These are phyloP conservation scores for Emydomyces testavorans DNA, from an alignment of 2,329 filamentous ascomycete genomes.

Conservation along the genomic window DNA sequence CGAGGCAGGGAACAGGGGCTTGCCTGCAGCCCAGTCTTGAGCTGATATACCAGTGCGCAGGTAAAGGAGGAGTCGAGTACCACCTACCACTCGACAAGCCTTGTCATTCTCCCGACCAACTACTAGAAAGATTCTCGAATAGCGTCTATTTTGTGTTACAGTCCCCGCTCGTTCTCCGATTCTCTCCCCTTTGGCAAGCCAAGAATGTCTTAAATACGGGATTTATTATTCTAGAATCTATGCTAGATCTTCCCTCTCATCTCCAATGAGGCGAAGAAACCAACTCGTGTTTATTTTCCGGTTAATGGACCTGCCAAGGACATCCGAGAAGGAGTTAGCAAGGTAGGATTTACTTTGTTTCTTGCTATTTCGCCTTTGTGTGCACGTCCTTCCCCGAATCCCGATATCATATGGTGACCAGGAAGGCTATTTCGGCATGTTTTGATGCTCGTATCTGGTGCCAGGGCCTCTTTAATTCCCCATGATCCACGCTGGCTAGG, in stretches of 20 bases:
- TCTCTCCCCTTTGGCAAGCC: neutral
- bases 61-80: neutral
- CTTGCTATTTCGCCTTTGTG: neutral
- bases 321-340: constrained; percentile 3
- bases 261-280: neutral
- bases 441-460: constrained; percentile 7
- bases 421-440: constrained; percentile 1
- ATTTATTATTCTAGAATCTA: too few species aligned
- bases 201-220: neutral
- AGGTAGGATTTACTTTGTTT: constrained; percentile 6
- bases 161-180: neutral
- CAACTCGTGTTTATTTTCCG: constrained; percentile 7
- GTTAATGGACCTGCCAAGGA: constrained; percentile 11
- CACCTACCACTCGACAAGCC: neutral
- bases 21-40: neutral
- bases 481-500: constrained; percentile 7
- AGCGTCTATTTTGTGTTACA: neutral
- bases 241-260: constrained; percentile 4
- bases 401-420: constrained; percentile 6
- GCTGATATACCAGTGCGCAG: neutral
- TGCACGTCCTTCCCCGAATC: neutral
- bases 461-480: neutral
- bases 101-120: neutral
- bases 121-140: constrained; percentile 8
- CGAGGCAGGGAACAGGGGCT: neutral